These are phyloP conservation scores for Lepiota venenata DNA, from an alignment of 768 basidiomycete genomes.

Conservation along the genomic window DNA sequence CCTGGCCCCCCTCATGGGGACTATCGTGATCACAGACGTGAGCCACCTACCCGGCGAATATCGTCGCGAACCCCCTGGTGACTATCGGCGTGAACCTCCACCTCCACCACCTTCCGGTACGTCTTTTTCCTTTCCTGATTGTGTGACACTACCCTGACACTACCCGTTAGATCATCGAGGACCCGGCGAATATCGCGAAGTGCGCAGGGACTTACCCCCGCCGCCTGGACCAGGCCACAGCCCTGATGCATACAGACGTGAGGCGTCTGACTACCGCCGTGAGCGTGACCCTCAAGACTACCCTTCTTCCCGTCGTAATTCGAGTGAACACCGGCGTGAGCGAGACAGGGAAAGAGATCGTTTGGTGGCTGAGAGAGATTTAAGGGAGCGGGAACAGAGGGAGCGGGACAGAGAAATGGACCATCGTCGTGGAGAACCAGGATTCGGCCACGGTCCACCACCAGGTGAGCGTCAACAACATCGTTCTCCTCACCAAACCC, in stretches of 20 bases:
- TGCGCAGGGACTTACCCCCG: constrained; percentile 7
- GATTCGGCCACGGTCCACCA: constrained; percentile 3
- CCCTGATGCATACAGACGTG: constrained; percentile 8
- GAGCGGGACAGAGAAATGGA: constrained; percentile 13
- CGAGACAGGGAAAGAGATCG: constrained; percentile 12
- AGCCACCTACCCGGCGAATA: constrained; percentile 7
- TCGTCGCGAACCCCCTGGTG: constrained; percentile 8
- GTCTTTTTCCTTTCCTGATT: background rate
- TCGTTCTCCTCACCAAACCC: constrained; percentile 10
- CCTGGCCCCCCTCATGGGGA: constrained; percentile 4
- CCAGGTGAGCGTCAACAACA: constrained; percentile 9
- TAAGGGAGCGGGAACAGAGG: constrained; percentile 7
- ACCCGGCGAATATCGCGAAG: constrained; percentile 5
- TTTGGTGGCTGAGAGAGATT: constrained; percentile 1
- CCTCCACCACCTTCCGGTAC: constrained; percentile 1
- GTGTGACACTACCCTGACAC: background rate
- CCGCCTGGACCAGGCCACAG: constrained; percentile 8
- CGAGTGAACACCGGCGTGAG: constrained; percentile 9
- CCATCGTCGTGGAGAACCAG: constrained; percentile 9
- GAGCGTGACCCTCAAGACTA: constrained; percentile 8
- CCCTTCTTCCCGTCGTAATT: constrained; percentile 6
- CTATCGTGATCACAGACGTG: constrained; percentile 10
- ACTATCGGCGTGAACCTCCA: constrained; percentile 6
- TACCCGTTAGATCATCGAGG: constrained; percentile 2
- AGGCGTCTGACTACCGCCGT: constrained; percentile 6